Conservation (phyloP, 768 basidiomycete genomes). For the Mycena belliarum region DNA sequence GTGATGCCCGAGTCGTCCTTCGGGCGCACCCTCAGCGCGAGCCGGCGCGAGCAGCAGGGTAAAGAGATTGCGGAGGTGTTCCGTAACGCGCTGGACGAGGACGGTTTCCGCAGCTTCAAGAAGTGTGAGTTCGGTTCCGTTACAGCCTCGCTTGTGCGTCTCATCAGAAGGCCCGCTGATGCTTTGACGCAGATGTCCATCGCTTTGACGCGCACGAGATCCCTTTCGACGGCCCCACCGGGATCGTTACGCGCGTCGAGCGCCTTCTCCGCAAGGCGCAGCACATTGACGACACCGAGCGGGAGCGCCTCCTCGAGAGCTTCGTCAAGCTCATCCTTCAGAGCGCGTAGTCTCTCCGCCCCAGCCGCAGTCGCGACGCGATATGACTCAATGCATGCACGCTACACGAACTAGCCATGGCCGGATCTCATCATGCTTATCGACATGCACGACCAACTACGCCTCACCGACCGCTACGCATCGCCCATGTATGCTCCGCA, state of each 20-base stretch:
- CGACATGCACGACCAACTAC: slow-evolving; percentile 13
- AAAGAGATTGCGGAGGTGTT: slow-evolving; percentile 50
- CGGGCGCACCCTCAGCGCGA: slow-evolving; percentile 28
- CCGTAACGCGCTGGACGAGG: slow-evolving; percentile 45
- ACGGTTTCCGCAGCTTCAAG: slow-evolving; percentile 55
- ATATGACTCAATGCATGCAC: not conserved
- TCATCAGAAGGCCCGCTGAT: slow-evolving; percentile 2
- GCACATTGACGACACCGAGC: slow-evolving; percentile 46
- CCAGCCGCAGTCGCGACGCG: not conserved
- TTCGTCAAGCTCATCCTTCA: slow-evolving; percentile 63
- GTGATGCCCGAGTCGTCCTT: slow-evolving; percentile 51
- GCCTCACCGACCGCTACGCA: not conserved
- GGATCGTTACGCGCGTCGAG: slow-evolving; percentile 66
- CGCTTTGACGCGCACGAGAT: slow-evolving; percentile 46
- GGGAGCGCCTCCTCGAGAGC: slow-evolving; percentile 55
- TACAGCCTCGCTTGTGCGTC: not conserved
- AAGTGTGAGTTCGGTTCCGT: slow-evolving; percentile 53
- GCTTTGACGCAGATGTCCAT: slow-evolving; percentile 17
- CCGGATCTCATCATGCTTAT: not conserved
- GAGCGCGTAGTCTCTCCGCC: slow-evolving; percentile 34
- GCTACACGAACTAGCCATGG: slow-evolving; percentile 7
- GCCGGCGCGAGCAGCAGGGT: slow-evolving; percentile 24
- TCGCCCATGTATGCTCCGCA: slow-evolving; percentile 5
- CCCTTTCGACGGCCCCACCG: slow-evolving; percentile 71
- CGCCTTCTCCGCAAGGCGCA: slow-evolving; percentile 55